phyloP scores from a whole-genome alignment of 148 eudicot species.

The Tetragonia tetragonoides region DNA sequence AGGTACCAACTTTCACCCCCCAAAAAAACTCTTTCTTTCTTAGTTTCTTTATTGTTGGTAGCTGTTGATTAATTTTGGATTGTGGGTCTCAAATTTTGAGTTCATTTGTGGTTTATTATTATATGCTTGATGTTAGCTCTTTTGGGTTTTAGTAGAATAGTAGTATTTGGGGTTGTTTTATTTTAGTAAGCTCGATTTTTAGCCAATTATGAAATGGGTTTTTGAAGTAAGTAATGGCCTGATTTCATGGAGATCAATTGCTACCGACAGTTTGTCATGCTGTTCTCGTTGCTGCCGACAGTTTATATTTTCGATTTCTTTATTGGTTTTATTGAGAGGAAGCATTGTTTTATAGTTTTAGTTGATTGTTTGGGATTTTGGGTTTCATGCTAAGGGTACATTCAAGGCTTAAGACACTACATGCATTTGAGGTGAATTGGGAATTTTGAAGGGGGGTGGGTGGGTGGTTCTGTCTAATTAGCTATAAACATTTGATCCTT shows the following conservation, averaged over 20 bases:
- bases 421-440: neutral
- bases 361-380: neutral
- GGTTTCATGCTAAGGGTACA: neutral
- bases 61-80: neutral
- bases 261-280: conserved; percentile 23
- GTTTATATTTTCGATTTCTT: neutral
- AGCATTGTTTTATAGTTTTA: too few relatives aligned
- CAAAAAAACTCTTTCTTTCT: neutral
- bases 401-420: neutral
- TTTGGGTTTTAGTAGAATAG: too few relatives aligned
- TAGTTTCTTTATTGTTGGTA: neutral
- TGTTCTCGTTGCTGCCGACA: conserved; percentile 16
- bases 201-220: conserved; percentile 13
- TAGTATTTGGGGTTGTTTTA: too few relatives aligned
- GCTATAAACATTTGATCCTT: neutral
- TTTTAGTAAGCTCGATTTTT: neutral
- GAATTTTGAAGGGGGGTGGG: neutral
- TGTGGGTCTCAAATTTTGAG: neutral
- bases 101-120: neutral
- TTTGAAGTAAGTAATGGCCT: neutral
- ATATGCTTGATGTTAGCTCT: neutral
- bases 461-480: neutral
- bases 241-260: conserved; percentile 8
- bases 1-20: conserved; percentile 32
- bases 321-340: neutral